These are phyloP conservation scores for Pyricularia pennisetigena DNA, from an alignment of 2,329 filamentous ascomycete genomes.

Conservation along the genomic window DNA sequence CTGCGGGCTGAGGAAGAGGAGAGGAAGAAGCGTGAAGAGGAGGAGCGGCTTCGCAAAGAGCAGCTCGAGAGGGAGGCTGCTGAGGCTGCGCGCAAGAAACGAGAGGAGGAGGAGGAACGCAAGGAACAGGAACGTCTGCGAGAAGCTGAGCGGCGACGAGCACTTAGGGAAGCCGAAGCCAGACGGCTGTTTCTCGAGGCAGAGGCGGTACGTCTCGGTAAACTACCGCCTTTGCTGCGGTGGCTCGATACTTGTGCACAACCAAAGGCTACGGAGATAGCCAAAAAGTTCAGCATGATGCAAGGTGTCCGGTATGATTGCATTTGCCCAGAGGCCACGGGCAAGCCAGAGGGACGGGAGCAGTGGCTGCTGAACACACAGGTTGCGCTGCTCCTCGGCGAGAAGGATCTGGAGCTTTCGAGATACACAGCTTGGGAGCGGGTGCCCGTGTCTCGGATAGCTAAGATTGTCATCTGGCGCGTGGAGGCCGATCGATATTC, in stretches of 20 bases:
- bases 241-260: conserved; percentile 48
- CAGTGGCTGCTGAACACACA: conserved; percentile 59
- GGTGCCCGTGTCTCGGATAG: conserved; percentile 38
- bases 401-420: conserved; percentile 51
- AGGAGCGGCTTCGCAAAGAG: conserved; percentile 33
- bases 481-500: conserved; percentile 47
- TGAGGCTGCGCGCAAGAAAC: conserved; percentile 36
- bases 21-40: conserved; percentile 28
- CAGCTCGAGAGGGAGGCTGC: conserved; percentile 36
- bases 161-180: conserved; percentile 39
- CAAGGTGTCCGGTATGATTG: conserved; percentile 56
- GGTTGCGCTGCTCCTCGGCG: conserved; percentile 52
- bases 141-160: conserved; percentile 31
- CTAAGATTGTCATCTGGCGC: conserved; percentile 51
- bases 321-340: conserved; percentile 42
- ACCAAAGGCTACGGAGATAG: conserved; percentile 38
- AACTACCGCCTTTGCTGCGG: conserved; percentile 48
- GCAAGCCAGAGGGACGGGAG: conserved; percentile 47
- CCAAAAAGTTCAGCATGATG: conserved; percentile 44
- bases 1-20: conserved; percentile 18
- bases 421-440: conserved; percentile 52
- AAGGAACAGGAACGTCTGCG: conserved; percentile 37
- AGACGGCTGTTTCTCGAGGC: conserved; percentile 42
- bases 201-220: conserved; percentile 43
- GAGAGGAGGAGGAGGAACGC: conserved; percentile 43